Base-by-base conservation (phyloP, 2,329 filamentous ascomycete genomes). In the Aspergillus awamori region DNA sequence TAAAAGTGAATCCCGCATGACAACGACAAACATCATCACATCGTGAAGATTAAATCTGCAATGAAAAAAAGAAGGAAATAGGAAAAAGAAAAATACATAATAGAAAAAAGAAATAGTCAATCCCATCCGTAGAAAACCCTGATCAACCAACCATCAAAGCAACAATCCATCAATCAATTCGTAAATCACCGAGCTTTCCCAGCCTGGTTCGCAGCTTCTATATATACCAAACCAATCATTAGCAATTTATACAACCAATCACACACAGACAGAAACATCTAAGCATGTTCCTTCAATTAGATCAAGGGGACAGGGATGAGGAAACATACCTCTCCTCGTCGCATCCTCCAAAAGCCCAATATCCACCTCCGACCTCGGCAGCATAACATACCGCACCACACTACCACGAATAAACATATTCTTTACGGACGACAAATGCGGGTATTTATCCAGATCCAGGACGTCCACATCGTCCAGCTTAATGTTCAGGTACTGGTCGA, bases 401-500 rank as follows among this genome's bases (percentile, higher is more conserved):
- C 91, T 96, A 33, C 93, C 93, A 71, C 93, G 87, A 72, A 97
- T 96, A 75, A 97, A 97, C 79, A 97, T 92, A 74, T 96, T 97
- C 82, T 96, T 96, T 67, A 97, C 93, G 17, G 92, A 89, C 63
- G 86, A 89, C 77, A 99, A 80, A 79, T 99, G 95, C 54, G 95
- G 95, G 76, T 97, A 98, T 79, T 93, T 93, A 74, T 95, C 82
- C 80, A 98, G 92, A 68, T 99, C 93, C 26, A 97, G 86, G 33
- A 98, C 94, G 65, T 89, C 86, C 63, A 98, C 96, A 74, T 97
- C 92, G 74, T 99, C 95, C 54, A 99, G 87, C 83, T 98, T 98
- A 81, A 99, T 97, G 81, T 99, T 99, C 74, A 99, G 87, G 80
- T 96, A 99, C 82, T 98, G 95, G 77, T 99, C 95, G 68, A 99